Percentiles rank a stretch among this genome's conserved stretches.
Evolutionary conservation across 805 yeast genomes (phyloP).

Genomic region (Saccharomycopsis capsularis): DNA sequence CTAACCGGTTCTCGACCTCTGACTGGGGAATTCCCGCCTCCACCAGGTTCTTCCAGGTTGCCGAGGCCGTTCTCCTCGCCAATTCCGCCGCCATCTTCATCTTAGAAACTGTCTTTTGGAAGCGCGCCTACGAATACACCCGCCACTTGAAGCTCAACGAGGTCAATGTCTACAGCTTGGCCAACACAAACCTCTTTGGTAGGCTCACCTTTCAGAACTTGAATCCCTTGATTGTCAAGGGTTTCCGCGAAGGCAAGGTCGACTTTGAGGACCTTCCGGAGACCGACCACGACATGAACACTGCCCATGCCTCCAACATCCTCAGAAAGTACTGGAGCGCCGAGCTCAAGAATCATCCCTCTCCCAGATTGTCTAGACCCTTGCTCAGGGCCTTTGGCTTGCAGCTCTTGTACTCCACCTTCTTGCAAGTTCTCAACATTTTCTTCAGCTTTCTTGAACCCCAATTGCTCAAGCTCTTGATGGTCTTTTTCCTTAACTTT

Average conservation of each 20-base stretch:
- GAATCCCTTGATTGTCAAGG: constrained; percentile 37
- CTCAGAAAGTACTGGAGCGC: constrained; percentile 32
- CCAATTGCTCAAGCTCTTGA: constrained; percentile 45
- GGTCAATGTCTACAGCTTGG: constrained; percentile 8
- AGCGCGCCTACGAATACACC: constrained; percentile 14
- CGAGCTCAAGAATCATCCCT: constrained; percentile 26
- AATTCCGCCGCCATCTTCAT: constrained; percentile 4
- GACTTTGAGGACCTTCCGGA: constrained; percentile 36
- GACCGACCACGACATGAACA: constrained; percentile 34
- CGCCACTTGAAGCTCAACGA: constrained; percentile 10
- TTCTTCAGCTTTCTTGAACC: constrained; percentile 44
- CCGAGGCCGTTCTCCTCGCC: neutral
- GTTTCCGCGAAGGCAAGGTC: constrained; percentile 34
- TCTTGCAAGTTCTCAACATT: constrained; percentile 35
- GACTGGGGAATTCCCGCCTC: too few species aligned
- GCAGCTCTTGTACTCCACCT: constrained; percentile 30
- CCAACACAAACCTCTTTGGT: constrained; percentile 26
- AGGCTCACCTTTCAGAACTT: constrained; percentile 41
- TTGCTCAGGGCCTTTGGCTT: constrained; percentile 34
- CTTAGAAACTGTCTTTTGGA: constrained; percentile 17
- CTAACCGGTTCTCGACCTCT: neutral
- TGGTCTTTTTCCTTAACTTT: constrained; percentile 35
- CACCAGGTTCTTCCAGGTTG: neutral
- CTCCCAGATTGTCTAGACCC: constrained; percentile 32
- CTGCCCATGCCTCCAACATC: constrained; percentile 29